Conservation (phyloP, 179 eudicot species). For the Beta lomatogona region DNA sequence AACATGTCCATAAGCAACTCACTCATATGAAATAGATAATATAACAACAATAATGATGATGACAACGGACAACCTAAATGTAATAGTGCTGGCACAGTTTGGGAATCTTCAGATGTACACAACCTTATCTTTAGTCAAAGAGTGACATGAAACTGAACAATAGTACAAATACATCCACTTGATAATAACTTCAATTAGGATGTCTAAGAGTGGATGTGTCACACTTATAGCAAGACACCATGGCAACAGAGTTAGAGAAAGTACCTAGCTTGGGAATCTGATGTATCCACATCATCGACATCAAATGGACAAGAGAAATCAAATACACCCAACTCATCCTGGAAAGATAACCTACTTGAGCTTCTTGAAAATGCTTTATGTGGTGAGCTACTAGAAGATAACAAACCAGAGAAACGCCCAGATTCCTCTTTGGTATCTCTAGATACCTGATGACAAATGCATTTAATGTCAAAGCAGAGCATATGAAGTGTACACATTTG, state of each 20-base stretch:
- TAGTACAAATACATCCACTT: neutral
- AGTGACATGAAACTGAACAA: neutral
- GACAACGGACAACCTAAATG: neutral
- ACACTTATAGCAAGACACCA: constrained; percentile 11
- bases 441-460: constrained; percentile 48
- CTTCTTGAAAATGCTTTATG: constrained; percentile 78
- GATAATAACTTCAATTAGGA: neutral
- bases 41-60: neutral
- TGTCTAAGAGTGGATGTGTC: neutral
- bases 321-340: constrained; percentile 78
- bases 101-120: neutral
- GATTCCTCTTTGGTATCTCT: constrained; percentile 84
- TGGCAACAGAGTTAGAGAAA: constrained; percentile 9
- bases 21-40: neutral
- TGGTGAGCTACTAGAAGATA: constrained; percentile 88
- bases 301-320: constrained; percentile 90
- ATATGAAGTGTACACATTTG: neutral
- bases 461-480: constrained; percentile 26
- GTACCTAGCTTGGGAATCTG: constrained; percentile 80
- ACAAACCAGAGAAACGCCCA: constrained; percentile 85
- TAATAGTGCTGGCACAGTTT: neutral
- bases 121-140: neutral
- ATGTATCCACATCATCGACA: constrained; percentile 87
- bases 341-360: constrained; percentile 85
- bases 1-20: neutral